A percentile compares a stretch with the other conserved stretches of the same genome.
Evolutionary conservation across 805 yeast genomes (phyloP).

Genomic region (Ogataea pini): DNA sequence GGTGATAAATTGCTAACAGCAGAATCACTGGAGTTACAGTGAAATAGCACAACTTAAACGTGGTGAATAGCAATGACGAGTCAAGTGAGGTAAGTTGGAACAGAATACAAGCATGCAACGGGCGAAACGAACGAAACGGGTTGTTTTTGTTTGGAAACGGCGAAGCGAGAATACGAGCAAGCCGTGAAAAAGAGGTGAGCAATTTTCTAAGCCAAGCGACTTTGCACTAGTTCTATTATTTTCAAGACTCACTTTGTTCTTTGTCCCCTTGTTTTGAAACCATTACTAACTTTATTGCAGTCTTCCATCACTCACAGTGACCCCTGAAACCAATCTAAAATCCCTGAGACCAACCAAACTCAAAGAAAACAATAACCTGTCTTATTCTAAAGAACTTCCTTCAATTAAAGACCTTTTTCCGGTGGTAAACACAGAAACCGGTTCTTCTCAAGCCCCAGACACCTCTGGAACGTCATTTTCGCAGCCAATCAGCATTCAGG

Average conservation of each 20-base stretch:
- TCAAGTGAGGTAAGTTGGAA: slow-evolving; percentile 8
- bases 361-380: slow-evolving; percentile 2
- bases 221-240: too few relatives aligned
- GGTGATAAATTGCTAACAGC: too few relatives aligned
- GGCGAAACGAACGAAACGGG: too few relatives aligned
- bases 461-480: not conserved
- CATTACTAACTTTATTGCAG: not conserved
- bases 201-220: too few relatives aligned
- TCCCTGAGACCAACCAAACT: slow-evolving; percentile 9
- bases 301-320: slow-evolving; percentile 1
- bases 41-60: too few relatives aligned
- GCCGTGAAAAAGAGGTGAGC: too few relatives aligned
- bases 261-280: too few relatives aligned
- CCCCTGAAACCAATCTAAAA: not conserved
- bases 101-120: too few relatives aligned
- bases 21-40: too few relatives aligned
- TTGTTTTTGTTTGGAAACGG: too few relatives aligned
- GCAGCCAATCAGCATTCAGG: not conserved
- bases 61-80: slow-evolving; percentile 4
- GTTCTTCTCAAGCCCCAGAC: slow-evolving; percentile 6
- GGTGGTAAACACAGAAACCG: slow-evolving; percentile 8
- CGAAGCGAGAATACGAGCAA: too few relatives aligned
- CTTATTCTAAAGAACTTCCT: slow-evolving; percentile 22
- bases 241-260: too few relatives aligned
- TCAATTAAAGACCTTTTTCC: slow-evolving; percentile 29